phyloP scores from a whole-genome alignment of 441 rosid species.

The Francoa sonchifolia region DNA sequence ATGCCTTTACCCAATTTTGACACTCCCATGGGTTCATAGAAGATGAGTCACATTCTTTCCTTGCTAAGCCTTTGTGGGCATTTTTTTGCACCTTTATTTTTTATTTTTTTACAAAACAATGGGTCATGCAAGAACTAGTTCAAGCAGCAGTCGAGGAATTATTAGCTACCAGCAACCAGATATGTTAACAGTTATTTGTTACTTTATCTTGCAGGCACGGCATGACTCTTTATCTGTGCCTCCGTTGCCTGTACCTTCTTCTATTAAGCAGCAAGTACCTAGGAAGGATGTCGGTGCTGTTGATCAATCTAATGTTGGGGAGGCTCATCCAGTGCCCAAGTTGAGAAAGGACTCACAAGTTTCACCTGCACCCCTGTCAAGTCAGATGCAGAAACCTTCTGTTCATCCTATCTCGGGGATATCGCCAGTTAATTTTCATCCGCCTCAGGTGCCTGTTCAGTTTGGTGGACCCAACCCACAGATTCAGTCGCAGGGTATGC shows the following conservation, averaged over 20 bases:
- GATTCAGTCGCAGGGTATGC: conserved; percentile 59
- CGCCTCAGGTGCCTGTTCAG: conserved; percentile 53
- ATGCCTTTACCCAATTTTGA: too few relatives aligned
- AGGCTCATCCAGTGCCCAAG: conserved; percentile 32
- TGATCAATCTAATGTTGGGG: conserved; percentile 37
- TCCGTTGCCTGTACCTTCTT: conserved; percentile 40
- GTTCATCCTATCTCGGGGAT: conserved; percentile 40
- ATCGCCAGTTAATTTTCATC: conserved; percentile 63
- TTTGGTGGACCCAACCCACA: conserved; percentile 65
- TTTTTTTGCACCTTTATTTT: too few relatives aligned
- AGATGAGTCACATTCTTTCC: too few relatives aligned
- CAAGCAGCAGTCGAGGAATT: too few relatives aligned
- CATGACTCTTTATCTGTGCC: conserved; percentile 44
- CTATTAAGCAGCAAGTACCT: conserved; percentile 35
- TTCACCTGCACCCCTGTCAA: conserved; percentile 29
- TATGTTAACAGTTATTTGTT: not conserved
- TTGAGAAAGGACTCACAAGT: conserved; percentile 49
- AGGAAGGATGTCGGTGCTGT: conserved; percentile 33
- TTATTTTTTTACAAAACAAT: too few relatives aligned
- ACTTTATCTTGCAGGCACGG: conserved; percentile 43
- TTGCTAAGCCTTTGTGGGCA: too few relatives aligned
- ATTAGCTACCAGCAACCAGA: too few relatives aligned
- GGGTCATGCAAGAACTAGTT: too few relatives aligned
- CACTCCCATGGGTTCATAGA: too few relatives aligned
- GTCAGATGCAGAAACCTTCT: conserved; percentile 52